Base-by-base conservation (phyloP, 495 filamentous ascomycete genomes). In the Neurospora africana region DNA sequence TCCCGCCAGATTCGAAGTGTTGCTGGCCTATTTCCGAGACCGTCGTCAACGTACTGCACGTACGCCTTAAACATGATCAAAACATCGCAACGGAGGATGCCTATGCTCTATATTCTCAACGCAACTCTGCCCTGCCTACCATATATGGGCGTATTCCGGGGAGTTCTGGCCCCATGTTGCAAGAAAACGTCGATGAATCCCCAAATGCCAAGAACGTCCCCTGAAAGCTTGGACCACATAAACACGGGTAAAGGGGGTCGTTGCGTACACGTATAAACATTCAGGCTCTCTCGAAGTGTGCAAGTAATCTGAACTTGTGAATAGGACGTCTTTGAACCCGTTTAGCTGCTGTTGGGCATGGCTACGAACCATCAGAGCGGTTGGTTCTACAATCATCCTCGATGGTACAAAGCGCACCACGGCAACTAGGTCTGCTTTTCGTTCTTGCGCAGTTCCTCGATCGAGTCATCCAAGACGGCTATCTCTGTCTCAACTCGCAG, bases 401-500 rank as follows among this genome's bases (percentile, higher is more conserved):
- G 2, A 65, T 30, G 13, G 23, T 33, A 33, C 27, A 33, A 19
- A 35, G 15, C 30, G 15, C 15, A 19, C 53, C 53, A 65, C 7
- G 15, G 15, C 23, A 30, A 65, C 23, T 65, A 40, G 19, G 23
- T 40, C 17, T 39, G 40, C 35, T 72, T 70, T 70, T 78, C 76
- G 38, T 76, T 76, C 71, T 72, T 80, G 75, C 81, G 85, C 43
- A 91, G 73, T 47, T 81, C 84, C 47, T 87, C 88, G 71, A 99
- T 94, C 72, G 88, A 90, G 44, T 98, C 95, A 75, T 98, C 93
- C 13, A 97, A 80, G 39, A 98, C 75, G 0, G 95, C 91, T 75
- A 98, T 92, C 72, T 98, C 92, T 11, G 90, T 93, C 74, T 98
- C 89, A 15, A 97, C 81, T 67, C 87, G 85, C 8, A 99, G 80